These are phyloP conservation scores for Hippophae tibetana DNA, from an alignment of 306 rosid genomes.

Conservation along the genomic window DNA sequence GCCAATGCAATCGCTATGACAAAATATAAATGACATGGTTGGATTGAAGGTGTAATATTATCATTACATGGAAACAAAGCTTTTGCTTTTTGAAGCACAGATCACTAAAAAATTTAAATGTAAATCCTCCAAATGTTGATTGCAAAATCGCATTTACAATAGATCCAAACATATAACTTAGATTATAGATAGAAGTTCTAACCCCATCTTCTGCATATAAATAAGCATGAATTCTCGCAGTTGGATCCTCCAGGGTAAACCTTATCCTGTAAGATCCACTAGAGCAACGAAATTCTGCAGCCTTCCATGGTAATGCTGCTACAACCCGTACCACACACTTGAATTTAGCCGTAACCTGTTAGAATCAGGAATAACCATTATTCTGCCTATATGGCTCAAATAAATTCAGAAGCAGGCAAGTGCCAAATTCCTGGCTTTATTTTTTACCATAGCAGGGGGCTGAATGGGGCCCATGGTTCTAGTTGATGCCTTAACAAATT, in stretches of 20 bases:
- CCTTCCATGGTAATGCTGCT: conserved; percentile 36
- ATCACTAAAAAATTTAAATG: too few relatives aligned
- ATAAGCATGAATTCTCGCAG: conserved; percentile 63
- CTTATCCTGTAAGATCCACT: conserved; percentile 31
- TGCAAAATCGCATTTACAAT: not conserved
- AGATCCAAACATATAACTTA: not conserved
- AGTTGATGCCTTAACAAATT: too few relatives aligned
- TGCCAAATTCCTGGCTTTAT: too few relatives aligned
- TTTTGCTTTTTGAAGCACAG: too few relatives aligned
- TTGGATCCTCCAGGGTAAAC: conserved; percentile 67
- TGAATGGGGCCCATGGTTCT: too few relatives aligned
- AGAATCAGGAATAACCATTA: conserved; percentile 1
- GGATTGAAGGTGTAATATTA: too few relatives aligned
- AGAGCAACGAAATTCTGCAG: conserved; percentile 21
- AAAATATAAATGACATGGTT: too few relatives aligned
- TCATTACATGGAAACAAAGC: too few relatives aligned
- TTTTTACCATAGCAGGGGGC: too few relatives aligned
- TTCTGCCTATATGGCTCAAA: not conserved
- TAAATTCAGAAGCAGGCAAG: too few relatives aligned
- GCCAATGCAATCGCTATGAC: too few relatives aligned
- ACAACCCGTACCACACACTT: conserved; percentile 56
- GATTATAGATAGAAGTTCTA: conserved; percentile 7
- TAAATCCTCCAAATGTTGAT: not conserved
- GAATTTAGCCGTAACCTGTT: conserved; percentile 49
- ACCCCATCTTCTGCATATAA: conserved; percentile 61